These are phyloP conservation scores for Botrytis medusae DNA, from an alignment of 2,329 filamentous ascomycete genomes.

Conservation along the genomic window DNA sequence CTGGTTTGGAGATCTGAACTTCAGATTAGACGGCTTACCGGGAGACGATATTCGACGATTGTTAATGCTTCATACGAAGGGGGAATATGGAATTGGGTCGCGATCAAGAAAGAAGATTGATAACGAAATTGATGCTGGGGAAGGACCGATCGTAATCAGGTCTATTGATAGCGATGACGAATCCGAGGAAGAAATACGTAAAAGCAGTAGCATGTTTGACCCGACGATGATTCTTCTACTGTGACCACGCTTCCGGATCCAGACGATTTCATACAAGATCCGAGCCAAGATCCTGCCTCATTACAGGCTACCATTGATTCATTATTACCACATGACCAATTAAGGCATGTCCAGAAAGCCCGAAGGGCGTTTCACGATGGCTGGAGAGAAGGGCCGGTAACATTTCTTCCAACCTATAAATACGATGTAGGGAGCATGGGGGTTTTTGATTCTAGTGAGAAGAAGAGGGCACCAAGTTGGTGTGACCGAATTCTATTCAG, in stretches of 20 bases:
- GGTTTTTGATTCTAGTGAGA: slow-evolving; percentile 93
- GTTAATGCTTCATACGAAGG: slow-evolving; percentile 76
- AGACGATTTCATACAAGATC: slow-evolving; percentile 66
- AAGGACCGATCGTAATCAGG: slow-evolving; percentile 50
- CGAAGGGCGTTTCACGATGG: slow-evolving; percentile 86
- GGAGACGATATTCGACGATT: slow-evolving; percentile 87
- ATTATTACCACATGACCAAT: slow-evolving; percentile 84
- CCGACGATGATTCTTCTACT: slow-evolving; percentile 41
- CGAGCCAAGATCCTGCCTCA: slow-evolving; percentile 76
- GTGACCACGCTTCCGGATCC: slow-evolving; percentile 53
- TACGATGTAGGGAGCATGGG: slow-evolving; percentile 94
- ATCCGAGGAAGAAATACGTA: slow-evolving; percentile 37
- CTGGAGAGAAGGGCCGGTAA: slow-evolving; percentile 85
- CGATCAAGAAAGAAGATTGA: slow-evolving; percentile 39
- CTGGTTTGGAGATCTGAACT: slow-evolving; percentile 97
- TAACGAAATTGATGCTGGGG: slow-evolving; percentile 45
- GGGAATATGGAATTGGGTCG: slow-evolving; percentile 66
- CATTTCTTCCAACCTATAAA: slow-evolving; percentile 93
- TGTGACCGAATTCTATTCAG: slow-evolving; percentile 92
- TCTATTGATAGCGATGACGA: slow-evolving; percentile 49
- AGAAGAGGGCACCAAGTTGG: slow-evolving; percentile 90
- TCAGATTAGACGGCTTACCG: slow-evolving; percentile 82
- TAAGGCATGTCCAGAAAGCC: slow-evolving; percentile 69
- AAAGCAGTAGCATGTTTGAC: slow-evolving; percentile 35
- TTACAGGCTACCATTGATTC: slow-evolving; percentile 86